Conservation (phyloP, 2,329 filamentous ascomycete species). For the Alternaria arbusti region DNA sequence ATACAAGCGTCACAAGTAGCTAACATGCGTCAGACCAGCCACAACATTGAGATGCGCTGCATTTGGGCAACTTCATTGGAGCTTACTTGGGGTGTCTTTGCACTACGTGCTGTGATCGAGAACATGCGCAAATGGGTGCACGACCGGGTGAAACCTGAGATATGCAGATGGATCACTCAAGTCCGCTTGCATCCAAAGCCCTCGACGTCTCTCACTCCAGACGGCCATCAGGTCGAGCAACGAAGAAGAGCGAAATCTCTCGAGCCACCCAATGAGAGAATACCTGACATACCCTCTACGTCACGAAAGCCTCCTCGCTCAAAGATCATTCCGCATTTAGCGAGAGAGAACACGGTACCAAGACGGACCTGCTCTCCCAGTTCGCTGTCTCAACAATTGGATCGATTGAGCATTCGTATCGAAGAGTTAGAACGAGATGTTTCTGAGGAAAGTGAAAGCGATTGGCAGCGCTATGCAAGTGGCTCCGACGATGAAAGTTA, state of each 20-base stretch:
- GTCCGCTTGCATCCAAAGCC: neutral
- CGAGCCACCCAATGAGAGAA: neutral
- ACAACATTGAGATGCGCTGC: conserved; percentile 13
- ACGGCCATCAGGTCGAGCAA: neutral
- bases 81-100: conserved; percentile 19
- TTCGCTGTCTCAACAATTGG: neutral
- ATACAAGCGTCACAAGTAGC: neutral
- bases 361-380: neutral
- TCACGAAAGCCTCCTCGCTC: neutral
- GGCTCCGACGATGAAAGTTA: neutral
- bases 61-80: conserved; percentile 24
- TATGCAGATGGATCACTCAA: neutral
- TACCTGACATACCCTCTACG: neutral
- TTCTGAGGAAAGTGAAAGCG: neutral
- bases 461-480: neutral
- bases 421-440: neutral
- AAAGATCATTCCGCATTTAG: neutral
- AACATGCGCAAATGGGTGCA: conserved; percentile 20
- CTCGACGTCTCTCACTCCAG: neutral
- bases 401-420: neutral
- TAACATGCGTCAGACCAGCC: neutral
- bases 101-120: conserved; percentile 13
- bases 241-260: neutral
- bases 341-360: neutral
- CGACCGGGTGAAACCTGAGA: neutral